These are phyloP conservation scores for Yarrowia sp. DNA, from an alignment of 805 yeast species.

Conservation along the genomic window DNA sequence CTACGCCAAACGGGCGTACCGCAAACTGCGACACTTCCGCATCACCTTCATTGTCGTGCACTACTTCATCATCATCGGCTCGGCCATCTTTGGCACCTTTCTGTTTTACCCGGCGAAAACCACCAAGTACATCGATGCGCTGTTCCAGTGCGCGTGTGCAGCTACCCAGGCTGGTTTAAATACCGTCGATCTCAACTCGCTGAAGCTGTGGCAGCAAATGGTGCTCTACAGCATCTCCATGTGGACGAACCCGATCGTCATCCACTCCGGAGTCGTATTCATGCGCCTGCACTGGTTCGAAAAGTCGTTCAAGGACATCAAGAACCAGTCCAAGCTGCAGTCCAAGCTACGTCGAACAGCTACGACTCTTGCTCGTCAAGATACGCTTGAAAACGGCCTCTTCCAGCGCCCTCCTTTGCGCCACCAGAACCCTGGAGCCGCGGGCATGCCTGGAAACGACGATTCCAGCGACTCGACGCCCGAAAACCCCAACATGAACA, in stretches of 20 bases:
- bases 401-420: slow-evolving; percentile 13
- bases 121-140: slow-evolving; percentile 67
- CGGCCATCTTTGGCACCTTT: slow-evolving; percentile 67
- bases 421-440: not conserved
- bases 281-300: slow-evolving; percentile 87
- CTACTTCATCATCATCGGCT: slow-evolving; percentile 59
- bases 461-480: not conserved
- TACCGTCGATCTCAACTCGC: slow-evolving; percentile 63
- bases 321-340: slow-evolving; percentile 70
- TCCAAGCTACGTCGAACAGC: slow-evolving; percentile 79
- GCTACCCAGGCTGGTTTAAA: slow-evolving; percentile 91
- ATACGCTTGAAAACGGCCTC: slow-evolving; percentile 26
- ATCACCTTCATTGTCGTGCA: slow-evolving; percentile 32
- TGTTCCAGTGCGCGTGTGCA: slow-evolving; percentile 74
- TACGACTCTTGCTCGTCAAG: slow-evolving; percentile 58
- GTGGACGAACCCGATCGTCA: slow-evolving; percentile 81
- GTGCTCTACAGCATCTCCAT: slow-evolving; percentile 59
- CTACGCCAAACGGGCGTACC: slow-evolving; percentile 14
- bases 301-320: slow-evolving; percentile 78
- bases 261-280: slow-evolving; percentile 74
- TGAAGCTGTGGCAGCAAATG: slow-evolving; percentile 78
- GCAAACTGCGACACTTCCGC: slow-evolving; percentile 20
- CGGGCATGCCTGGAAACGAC: not conserved
- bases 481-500: slow-evolving; percentile 34
- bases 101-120: slow-evolving; percentile 73